These are phyloP conservation scores for Paecilomyces variotii DNA, from an alignment of 2,329 filamentous ascomycete genomes.

Conservation along the genomic window DNA sequence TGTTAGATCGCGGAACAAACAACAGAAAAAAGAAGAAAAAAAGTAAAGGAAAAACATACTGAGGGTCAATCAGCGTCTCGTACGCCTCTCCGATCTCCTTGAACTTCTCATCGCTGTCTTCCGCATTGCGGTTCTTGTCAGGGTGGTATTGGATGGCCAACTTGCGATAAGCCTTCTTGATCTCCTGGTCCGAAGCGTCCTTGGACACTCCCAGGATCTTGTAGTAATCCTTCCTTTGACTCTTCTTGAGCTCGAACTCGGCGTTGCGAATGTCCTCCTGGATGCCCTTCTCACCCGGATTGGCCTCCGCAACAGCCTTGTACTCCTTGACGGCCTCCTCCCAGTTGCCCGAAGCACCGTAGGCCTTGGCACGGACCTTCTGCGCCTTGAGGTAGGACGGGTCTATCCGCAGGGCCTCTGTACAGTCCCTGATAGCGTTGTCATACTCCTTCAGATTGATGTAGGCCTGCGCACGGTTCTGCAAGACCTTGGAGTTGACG, in stretches of 20 bases:
- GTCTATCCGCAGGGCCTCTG: slow-evolving; percentile 73
- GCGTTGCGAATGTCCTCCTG: slow-evolving; percentile 79
- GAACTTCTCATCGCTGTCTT: slow-evolving; percentile 80
- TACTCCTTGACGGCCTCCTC: slow-evolving; percentile 83
- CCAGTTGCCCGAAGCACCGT: slow-evolving; percentile 81
- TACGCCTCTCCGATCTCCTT: slow-evolving; percentile 98
- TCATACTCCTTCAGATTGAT: slow-evolving; percentile 74
- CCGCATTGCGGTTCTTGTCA: slow-evolving; percentile 84
- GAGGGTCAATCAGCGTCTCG: slow-evolving; percentile 85
- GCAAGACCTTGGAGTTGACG: slow-evolving; percentile 88
- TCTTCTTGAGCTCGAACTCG: slow-evolving; percentile 95
- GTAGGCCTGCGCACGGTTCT: slow-evolving; percentile 83
- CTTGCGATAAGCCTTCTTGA: slow-evolving; percentile 96
- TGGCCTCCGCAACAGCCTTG: slow-evolving; percentile 75
- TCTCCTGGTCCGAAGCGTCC: slow-evolving; percentile 71
- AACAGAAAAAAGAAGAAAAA: slow-evolving; percentile 4
- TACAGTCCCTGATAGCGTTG: slow-evolving; percentile 76
- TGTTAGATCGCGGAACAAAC: slow-evolving; percentile 5
- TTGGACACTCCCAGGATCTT: slow-evolving; percentile 89
- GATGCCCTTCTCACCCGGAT: slow-evolving; percentile 73
- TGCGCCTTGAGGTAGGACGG: slow-evolving; percentile 80
- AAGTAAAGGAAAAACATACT: slow-evolving; percentile 55
- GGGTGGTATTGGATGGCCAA: slow-evolving; percentile 90
- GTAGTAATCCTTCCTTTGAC: slow-evolving; percentile 95
- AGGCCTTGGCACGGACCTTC: slow-evolving; percentile 86